A percentile compares a stretch with the other conserved stretches of the same genome.
Evolutionary conservation across 2,329 filamentous ascomycete species (phyloP).

Genomic region (Bertia moriformis): DNA sequence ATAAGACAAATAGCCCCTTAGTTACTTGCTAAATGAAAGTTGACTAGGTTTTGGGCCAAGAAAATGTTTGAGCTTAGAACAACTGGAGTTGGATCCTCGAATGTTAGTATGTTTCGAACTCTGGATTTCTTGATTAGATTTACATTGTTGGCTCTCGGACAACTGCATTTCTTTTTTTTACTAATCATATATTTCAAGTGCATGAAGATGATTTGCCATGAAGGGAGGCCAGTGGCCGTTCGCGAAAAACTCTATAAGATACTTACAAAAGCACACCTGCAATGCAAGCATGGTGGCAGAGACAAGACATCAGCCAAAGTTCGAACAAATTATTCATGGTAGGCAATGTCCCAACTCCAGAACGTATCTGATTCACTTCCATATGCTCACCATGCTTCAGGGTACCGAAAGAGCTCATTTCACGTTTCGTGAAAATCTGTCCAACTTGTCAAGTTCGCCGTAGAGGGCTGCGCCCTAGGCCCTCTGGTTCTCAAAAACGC

Average conservation of each 20-base stretch:
- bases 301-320: conserved; percentile 36
- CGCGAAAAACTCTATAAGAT: conserved; percentile 33
- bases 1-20: too few species aligned
- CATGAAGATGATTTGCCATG: conserved; percentile 28
- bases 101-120: conserved; percentile 20
- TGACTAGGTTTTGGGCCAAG: conserved; percentile 32
- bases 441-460: conserved; percentile 30
- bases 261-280: conserved; percentile 29
- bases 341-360: conserved; percentile 6
- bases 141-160: too few species aligned
- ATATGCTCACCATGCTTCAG: conserved; percentile 10
- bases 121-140: too few species aligned
- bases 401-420: conserved; percentile 34
- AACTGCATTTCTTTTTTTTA: too few species aligned
- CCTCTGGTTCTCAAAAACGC: conserved; percentile 17
- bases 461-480: conserved; percentile 21
- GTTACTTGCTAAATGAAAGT: too few species aligned
- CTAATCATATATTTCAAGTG: too few species aligned
- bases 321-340: conserved; percentile 32
- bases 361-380: background rate
- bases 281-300: conserved; percentile 32
- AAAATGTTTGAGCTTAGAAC: conserved; percentile 32
- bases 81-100: conserved; percentile 17
- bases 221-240: conserved; percentile 34
- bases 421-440: conserved; percentile 32